Conservation (phyloP, 306 rosid genomes). For the Oxytropis ochrocephala region DNA sequence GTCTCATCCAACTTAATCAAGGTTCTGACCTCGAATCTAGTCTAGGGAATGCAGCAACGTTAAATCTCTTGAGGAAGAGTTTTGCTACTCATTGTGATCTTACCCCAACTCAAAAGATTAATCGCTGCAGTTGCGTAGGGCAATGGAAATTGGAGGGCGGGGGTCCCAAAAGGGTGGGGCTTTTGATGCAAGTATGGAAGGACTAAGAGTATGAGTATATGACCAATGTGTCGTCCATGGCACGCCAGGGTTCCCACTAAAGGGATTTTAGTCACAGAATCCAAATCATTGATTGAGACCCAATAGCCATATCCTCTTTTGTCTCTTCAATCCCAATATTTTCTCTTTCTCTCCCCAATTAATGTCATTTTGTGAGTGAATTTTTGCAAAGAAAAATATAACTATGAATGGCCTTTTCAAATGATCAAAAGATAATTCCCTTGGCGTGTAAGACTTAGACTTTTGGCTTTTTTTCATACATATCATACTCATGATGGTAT, state of each 20-base stretch:
- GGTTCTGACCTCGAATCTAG: too few species aligned
- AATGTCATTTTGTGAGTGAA: constrained; percentile 33
- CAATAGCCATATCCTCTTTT: constrained; percentile 34
- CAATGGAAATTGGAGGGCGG: neutral
- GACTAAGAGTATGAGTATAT: constrained; percentile 6
- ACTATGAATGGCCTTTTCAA: constrained; percentile 22
- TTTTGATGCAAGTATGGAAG: constrained; percentile 33
- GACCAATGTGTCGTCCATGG: constrained; percentile 48
- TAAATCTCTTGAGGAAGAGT: too few species aligned
- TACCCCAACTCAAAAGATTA: too few species aligned
- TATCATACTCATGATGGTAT: constrained; percentile 18
- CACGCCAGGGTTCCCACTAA: constrained; percentile 55
- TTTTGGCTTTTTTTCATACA: neutral
- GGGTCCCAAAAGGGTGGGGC: constrained; percentile 25
- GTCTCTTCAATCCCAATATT: constrained; percentile 31
- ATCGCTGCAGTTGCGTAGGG: too few species aligned
- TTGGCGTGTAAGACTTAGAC: constrained; percentile 50
- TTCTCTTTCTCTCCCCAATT: constrained; percentile 4
- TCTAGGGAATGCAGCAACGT: too few species aligned
- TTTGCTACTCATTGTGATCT: too few species aligned
- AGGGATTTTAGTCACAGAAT: constrained; percentile 22
- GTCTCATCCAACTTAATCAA: too few species aligned
- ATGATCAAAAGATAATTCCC: constrained; percentile 47
- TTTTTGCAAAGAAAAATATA: constrained; percentile 13
- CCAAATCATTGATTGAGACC: constrained; percentile 49